phyloP scores from a whole-genome alignment of 169 alveolate species.

The Cryptosporidium felis region DNA sequence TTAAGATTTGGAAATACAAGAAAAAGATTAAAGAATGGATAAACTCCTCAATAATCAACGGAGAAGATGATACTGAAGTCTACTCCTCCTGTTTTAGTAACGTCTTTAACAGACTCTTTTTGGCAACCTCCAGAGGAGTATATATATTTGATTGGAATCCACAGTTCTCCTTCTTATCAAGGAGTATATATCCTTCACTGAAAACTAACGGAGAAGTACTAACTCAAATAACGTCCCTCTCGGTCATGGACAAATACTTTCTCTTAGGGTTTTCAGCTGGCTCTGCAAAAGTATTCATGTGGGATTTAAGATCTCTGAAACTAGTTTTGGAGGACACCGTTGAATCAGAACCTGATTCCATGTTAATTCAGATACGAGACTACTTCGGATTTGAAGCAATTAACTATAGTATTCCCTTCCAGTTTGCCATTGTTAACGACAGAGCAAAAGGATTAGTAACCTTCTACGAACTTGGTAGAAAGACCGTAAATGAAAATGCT shows the following conservation, averaged over 20 bases:
- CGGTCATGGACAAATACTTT: background rate
- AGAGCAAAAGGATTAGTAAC: background rate
- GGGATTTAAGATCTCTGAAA: slow-evolving; percentile 11
- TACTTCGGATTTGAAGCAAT: background rate
- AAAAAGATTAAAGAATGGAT: slow-evolving; percentile 41
- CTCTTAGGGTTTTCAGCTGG: slow-evolving; percentile 5
- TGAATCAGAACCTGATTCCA: background rate
- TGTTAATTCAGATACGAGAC: background rate
- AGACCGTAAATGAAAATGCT: background rate
- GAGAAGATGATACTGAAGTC: background rate
- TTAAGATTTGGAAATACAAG: slow-evolving; percentile 44
- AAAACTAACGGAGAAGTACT: background rate
- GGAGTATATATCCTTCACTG: background rate
- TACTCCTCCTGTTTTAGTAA: slow-evolving; percentile 21
- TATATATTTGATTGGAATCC: slow-evolving; percentile 17
- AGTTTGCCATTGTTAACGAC: background rate
- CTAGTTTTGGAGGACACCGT: background rate
- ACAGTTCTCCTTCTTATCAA: background rate
- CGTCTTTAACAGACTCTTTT: background rate
- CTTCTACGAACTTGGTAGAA: background rate
- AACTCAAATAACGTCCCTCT: background rate
- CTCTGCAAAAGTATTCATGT: background rate
- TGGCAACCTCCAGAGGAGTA: slow-evolving; percentile 19
- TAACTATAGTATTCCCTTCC: background rate
- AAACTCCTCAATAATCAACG: background rate